A percentile compares a stretch with the other conserved stretches of the same genome.
These are phyloP conservation scores for Salix udensis DNA, from an alignment of 345 rosid species.

Conservation along the genomic window DNA sequence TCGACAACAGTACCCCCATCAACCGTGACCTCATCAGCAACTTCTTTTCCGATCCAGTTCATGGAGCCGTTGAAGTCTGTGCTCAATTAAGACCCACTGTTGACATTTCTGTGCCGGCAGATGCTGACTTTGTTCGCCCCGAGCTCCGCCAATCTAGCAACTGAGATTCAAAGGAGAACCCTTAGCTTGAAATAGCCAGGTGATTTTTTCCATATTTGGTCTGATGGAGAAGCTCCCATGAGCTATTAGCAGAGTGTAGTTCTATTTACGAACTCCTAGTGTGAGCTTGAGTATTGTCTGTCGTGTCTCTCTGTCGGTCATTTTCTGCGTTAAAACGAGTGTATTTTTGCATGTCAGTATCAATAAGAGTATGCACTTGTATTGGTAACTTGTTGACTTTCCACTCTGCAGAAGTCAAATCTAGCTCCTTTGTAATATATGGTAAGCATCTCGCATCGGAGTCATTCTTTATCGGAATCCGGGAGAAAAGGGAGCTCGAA, in stretches of 20 bases:
- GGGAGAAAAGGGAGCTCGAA: no score
- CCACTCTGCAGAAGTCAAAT: background rate
- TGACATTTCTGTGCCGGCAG: constrained; percentile 76
- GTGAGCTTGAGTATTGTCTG: background rate
- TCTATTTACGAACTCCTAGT: background rate
- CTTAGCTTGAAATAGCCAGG: background rate
- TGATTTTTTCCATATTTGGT: background rate
- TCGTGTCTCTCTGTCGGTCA: background rate
- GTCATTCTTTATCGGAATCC: background rate
- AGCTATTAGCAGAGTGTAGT: background rate
- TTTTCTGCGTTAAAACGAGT: background rate
- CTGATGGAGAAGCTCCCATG: background rate
- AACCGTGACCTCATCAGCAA: constrained; percentile 78
- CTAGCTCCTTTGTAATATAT: background rate
- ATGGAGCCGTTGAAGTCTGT: constrained; percentile 77
- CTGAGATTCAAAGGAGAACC: constrained; percentile 13
- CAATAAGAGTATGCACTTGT: background rate
- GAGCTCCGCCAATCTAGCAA: constrained; percentile 73
- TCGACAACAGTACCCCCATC: constrained; percentile 52
- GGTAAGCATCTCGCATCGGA: background rate
- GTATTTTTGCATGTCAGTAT: background rate
- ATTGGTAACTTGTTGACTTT: background rate
- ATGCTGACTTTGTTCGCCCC: constrained; percentile 92
- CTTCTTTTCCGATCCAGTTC: constrained; percentile 83
- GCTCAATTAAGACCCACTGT: constrained; percentile 83